Conservation (phyloP, 2,329 filamentous ascomycete genomes). For the Fusarium circinatum region DNA sequence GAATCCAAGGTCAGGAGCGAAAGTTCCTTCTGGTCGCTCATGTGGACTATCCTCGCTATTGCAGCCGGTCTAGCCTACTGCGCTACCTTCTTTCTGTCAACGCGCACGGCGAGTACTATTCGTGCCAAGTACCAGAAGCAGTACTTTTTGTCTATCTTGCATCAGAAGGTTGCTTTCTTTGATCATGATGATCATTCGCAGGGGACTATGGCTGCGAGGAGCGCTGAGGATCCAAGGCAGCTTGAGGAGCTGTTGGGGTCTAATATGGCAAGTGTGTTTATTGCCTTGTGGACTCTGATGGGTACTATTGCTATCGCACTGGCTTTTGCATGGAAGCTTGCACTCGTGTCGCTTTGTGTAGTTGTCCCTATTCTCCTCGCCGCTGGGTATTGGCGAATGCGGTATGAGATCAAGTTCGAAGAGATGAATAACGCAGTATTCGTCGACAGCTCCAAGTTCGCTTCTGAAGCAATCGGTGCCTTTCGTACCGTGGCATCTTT, state of each 20-base stretch:
- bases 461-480: conserved; percentile 76
- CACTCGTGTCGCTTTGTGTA: conserved; percentile 72
- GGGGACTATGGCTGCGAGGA: conserved; percentile 66
- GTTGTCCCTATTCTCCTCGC: conserved; percentile 61
- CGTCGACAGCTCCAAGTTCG: conserved; percentile 77
- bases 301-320: conserved; percentile 75
- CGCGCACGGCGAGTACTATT: not conserved
- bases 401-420: conserved; percentile 72
- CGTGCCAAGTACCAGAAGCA: conserved; percentile 65
- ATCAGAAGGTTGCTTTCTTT: conserved; percentile 68
- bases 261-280: conserved; percentile 70
- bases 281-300: conserved; percentile 71
- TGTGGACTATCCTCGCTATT: conserved; percentile 1
- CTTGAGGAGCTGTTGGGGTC: conserved; percentile 70
- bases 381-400: conserved; percentile 61
- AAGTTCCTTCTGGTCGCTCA: conserved; percentile 1
- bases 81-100: not conserved
- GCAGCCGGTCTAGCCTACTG: not conserved
- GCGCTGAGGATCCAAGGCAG: conserved; percentile 66
- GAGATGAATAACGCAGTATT: conserved; percentile 75
- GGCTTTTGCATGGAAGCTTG: conserved; percentile 79
- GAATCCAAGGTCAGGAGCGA: not conserved
- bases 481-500: conserved; percentile 78
- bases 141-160: conserved; percentile 68
- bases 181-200: conserved; percentile 68